A percentile compares a stretch with the other conserved stretches of the same genome.
Evolutionary conservation across 1,284 basidiomycete genomes (phyloP).

Genomic region (Sporisorium graminicola): DNA sequence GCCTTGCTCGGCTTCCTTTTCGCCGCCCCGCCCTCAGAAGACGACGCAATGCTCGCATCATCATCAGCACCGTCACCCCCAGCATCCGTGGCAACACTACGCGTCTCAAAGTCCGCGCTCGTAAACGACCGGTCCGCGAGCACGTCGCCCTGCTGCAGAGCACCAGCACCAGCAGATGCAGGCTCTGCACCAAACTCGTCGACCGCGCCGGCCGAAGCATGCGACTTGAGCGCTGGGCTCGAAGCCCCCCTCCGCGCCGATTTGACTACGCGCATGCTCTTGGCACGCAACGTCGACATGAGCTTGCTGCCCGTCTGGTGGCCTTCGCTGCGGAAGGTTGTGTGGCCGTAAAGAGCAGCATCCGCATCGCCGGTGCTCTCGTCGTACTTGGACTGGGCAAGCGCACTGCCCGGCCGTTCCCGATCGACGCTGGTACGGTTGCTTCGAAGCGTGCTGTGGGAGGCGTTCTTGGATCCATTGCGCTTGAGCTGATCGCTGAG

Average conservation of each 20-base stretch:
- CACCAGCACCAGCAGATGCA: background rate
- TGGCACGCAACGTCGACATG: constrained; percentile 43
- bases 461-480: constrained; percentile 21
- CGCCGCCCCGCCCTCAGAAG: background rate
- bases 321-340: constrained; percentile 31
- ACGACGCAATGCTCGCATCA: constrained; percentile 11
- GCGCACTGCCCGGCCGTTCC: constrained; percentile 1
- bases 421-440: constrained; percentile 13
- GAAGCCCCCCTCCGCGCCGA: constrained; percentile 29
- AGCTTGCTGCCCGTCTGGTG: constrained; percentile 28
- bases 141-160: constrained; percentile 21
- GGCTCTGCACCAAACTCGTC: constrained; percentile 11
- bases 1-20: constrained; percentile 7
- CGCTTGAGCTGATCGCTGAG: constrained; percentile 44
- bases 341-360: constrained; percentile 2
- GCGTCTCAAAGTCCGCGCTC: constrained; percentile 59
- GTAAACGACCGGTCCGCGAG: constrained; percentile 44
- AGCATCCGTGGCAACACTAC: constrained; percentile 38
- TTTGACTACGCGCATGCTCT: constrained; percentile 43
- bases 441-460: constrained; percentile 21
- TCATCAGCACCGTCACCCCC: constrained; percentile 11
- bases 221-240: constrained; percentile 20
- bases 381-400: background rate
- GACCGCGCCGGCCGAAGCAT: background rate
- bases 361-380: constrained; percentile 1